Conservation (phyloP, 305 asterid species). For the Rubia peregrina region DNA sequence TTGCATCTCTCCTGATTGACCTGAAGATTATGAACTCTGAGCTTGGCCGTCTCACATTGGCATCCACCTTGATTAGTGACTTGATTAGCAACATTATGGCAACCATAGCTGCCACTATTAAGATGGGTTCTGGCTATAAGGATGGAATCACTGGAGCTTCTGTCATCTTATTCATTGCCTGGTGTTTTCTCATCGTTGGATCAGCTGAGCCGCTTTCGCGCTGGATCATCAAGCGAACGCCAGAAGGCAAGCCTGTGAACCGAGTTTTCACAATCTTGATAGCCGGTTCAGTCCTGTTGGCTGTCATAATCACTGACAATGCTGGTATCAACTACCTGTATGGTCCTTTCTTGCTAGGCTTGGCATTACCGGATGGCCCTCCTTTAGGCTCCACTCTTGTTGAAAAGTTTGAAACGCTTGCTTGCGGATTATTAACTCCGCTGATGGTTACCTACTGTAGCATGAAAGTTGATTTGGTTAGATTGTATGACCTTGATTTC, state of each 20-base stretch:
- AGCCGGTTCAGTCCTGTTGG: constrained; percentile 34
- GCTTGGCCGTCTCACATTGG: constrained; percentile 87
- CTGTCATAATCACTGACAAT: constrained; percentile 50
- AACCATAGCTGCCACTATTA: constrained; percentile 13
- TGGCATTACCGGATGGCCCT: constrained; percentile 78
- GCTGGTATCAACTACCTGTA: constrained; percentile 59
- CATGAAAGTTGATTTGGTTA: constrained; percentile 49
- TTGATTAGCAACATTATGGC: constrained; percentile 32
- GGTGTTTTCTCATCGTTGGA: constrained; percentile 34
- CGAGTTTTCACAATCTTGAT: constrained; percentile 39
- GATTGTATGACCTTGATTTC: constrained; percentile 44
- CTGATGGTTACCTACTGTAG: constrained; percentile 68
- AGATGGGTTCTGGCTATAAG: constrained; percentile 20
- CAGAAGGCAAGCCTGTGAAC: constrained; percentile 63
- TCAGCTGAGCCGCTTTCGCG: constrained; percentile 38
- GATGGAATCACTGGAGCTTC: constrained; percentile 7
- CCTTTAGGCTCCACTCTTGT: constrained; percentile 81
- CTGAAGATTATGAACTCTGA: constrained; percentile 84
- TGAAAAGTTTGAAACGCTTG: constrained; percentile 56
- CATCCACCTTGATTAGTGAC: constrained; percentile 67
- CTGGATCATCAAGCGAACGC: constrained; percentile 59
- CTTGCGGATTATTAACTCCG: constrained; percentile 66
- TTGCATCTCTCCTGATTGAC: constrained; percentile 69
- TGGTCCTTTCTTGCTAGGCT: constrained; percentile 76
- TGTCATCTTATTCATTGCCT: constrained; percentile 3